Conservation (phyloP, 495 filamentous ascomycete genomes). For the Neurospora sp. region DNA sequence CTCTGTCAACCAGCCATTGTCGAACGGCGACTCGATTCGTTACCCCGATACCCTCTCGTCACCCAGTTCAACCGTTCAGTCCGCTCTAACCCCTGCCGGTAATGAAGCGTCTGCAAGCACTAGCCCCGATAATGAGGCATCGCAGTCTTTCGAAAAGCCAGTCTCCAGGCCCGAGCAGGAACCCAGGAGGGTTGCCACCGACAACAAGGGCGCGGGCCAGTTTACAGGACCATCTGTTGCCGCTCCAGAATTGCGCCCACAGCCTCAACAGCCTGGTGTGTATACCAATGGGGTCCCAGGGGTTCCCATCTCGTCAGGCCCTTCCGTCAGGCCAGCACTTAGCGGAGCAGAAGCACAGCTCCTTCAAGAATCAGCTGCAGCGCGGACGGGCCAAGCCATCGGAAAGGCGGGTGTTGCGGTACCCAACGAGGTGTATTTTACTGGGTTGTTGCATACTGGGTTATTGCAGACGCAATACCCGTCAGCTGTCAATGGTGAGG, state of each 20-base stretch:
- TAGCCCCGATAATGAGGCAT: constrained; percentile 42
- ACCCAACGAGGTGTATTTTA: background rate
- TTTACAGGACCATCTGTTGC: background rate
- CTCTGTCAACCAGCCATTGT: constrained; percentile 1
- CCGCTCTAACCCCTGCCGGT: constrained; percentile 26
- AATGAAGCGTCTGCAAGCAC: constrained; percentile 41
- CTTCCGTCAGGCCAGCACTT: background rate
- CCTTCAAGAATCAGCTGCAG: constrained; percentile 29
- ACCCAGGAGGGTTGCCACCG: background rate
- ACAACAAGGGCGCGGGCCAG: constrained; percentile 1
- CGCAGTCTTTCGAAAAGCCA: constrained; percentile 24
- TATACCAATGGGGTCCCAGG: background rate
- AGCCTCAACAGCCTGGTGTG: background rate
- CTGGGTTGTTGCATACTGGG: background rate
- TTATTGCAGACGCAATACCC: background rate
- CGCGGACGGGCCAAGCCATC: constrained; percentile 8
- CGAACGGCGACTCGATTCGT: constrained; percentile 10
- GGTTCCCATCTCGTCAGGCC: background rate
- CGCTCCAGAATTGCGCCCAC: constrained; percentile 4
- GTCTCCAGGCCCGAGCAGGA: background rate
- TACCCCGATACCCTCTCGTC: constrained; percentile 31
- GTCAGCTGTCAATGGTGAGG: background rate
- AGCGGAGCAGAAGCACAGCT: constrained; percentile 31
- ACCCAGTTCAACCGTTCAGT: constrained; percentile 34
- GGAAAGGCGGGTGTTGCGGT: background rate